These are phyloP conservation scores for Exophiala spinifera DNA, from an alignment of 2,329 filamentous ascomycete genomes.

Conservation along the genomic window DNA sequence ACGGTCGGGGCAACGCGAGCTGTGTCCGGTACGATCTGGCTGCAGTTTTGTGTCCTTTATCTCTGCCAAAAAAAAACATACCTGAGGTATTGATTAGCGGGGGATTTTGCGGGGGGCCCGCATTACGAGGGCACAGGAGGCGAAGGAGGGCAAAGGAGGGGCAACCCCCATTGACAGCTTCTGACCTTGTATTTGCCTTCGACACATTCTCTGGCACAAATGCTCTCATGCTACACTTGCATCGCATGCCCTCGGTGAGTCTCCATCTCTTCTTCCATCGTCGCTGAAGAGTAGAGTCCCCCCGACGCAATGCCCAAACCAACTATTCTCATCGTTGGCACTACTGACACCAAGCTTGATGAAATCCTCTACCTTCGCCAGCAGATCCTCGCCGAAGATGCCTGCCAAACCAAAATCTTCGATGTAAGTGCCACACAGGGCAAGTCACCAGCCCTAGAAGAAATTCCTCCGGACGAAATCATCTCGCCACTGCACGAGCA, in stretches of 20 bases:
- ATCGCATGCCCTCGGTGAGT: neutral
- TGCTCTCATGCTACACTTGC: neutral
- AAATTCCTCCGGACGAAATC: slow-evolving; percentile 45
- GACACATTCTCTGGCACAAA: neutral
- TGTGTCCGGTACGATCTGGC: no score
- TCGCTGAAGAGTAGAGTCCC: neutral
- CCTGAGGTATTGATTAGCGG: no score
- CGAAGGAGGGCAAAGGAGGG: neutral
- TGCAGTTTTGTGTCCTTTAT: no score
- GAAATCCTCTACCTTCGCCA: slow-evolving; percentile 57
- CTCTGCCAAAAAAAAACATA: no score
- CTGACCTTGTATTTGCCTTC: neutral
- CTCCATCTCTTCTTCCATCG: neutral
- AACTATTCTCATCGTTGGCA: slow-evolving; percentile 57
- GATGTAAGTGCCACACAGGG: slow-evolving; percentile 53
- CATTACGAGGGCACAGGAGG: neutral
- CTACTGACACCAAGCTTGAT: slow-evolving; percentile 62
- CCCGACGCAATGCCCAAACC: slow-evolving; percentile 28
- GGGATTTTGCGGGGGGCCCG: no score
- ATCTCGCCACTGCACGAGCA: slow-evolving; percentile 36
- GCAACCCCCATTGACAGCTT: neutral
- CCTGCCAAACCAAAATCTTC: slow-evolving; percentile 47
- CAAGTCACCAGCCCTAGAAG: slow-evolving; percentile 19
- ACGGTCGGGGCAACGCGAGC: no score
- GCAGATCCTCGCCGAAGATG: slow-evolving; percentile 39